These are phyloP conservation scores for Phytophthora sp. DNA, from an alignment of 352 stramenopile genomes.

Conservation along the genomic window DNA sequence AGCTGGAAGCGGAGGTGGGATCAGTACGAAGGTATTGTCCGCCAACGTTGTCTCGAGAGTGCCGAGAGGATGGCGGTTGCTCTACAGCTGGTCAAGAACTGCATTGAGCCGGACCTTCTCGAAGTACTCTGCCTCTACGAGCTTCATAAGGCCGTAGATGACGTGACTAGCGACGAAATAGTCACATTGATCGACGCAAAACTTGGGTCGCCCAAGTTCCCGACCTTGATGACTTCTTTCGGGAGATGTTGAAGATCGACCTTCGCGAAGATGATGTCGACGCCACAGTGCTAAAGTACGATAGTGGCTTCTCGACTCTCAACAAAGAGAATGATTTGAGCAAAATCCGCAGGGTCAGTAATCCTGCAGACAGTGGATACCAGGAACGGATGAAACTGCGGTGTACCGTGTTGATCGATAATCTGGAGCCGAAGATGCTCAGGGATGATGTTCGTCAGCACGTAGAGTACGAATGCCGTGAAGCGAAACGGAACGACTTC, in stretches of 20 bases:
- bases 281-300: slow-evolving; percentile 21
- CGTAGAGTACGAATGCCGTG: neutral
- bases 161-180: slow-evolving; percentile 7
- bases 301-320: slow-evolving; percentile 1
- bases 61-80: neutral
- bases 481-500: slow-evolving; percentile 17
- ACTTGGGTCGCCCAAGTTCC: slow-evolving; percentile 7
- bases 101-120: neutral
- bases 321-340: slow-evolving; percentile 15
- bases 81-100: neutral
- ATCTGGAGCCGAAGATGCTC: slow-evolving; percentile 13
- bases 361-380: neutral
- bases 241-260: slow-evolving; percentile 20
- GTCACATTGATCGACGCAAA: no score
- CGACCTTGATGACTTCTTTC: slow-evolving; percentile 23
- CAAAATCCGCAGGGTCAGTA: neutral
- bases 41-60: neutral
- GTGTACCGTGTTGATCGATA: slow-evolving; percentile 8
- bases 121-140: slow-evolving; percentile 2
- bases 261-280: slow-evolving; percentile 22
- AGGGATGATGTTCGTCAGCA: slow-evolving; percentile 7
- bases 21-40: neutral
- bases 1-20: neutral
- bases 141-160: neutral
- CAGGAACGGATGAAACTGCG: slow-evolving; percentile 12